Evolutionary conservation across 176 grass and related monocot species (phyloP), one percentile per base, ranked within the genome.

Genomic region (Ananas comosus): DNA sequence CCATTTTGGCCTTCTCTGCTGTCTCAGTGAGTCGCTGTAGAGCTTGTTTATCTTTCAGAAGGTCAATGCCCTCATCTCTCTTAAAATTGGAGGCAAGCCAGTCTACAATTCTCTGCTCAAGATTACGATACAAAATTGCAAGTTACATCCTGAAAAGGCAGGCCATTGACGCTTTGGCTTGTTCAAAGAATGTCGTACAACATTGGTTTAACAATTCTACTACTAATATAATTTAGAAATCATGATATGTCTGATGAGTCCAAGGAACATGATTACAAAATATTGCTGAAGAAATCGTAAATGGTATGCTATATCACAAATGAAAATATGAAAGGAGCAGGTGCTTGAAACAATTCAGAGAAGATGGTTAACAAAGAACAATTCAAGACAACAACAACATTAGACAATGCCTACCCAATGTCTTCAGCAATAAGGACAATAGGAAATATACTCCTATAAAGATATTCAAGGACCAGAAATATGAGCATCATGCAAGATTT

Each of bases 1-100:
- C 89, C 85, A 88, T 92, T 49, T 92, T 92, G 47, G 85, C 89
- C 73, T 92, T 88, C 74, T 92, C 89, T 72, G 89, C 82, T 78
- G 85, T 79, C 72, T 92, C 89, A 19, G 85, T 88, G 42, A 92
- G 77, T 14, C 89, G 73, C 70, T 92, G 89, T 12, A 88, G 70
- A n/a, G 89, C 85, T 70, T 88, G 85, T 51, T 92, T 92, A 76
- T 92, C 89, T 78, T 86, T 88, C 7, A 88, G 59, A 33, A 92
- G 78, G 73, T 92, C 73, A 75, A 92, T 83, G 50, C 85, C 85
- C 54, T 88, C 85, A 48, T 85, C 82, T 47, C 79, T 88, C 51
- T 88, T 92, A 81, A 92, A 92, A 71, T 61, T 72, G 16, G 61
- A 50, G 4, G 85, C 71, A 12, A 88, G 70, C 85, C 83, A 92